Base-by-base conservation (phyloP, 106 monocot genomes). In the Cymbidium sinense region DNA sequence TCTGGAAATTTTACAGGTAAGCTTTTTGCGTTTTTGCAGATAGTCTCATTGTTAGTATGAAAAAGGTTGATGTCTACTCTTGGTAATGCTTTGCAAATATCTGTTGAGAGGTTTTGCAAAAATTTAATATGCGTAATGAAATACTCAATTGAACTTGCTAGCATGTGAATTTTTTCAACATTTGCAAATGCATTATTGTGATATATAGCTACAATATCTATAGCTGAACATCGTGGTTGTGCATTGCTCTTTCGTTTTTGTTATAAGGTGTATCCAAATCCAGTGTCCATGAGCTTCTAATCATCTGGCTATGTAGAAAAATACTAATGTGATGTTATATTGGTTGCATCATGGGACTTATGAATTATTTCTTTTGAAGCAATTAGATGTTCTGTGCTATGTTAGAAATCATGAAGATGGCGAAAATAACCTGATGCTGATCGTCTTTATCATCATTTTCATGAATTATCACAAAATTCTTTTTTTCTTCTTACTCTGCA, bases 1-100 rank as follows among this genome's bases (percentile, higher is more conserved):
- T 99, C 98, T 27, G 98, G 98, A 81, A 99, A 99, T 80, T 99
- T 99, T 83, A 84, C 98, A 87, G 98, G 98, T 92, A 86, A 84
- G 21, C 4, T 75, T 20, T 55, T 64, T 67, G 21, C n/a, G n/a
- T 69, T 65, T 29, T 51, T 78, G 50, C 20, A 44, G 62, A 34
- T 78, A 25, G 17, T 18, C 1, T 18, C 10, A 13, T 70, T 74
- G 15, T 5, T 74, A 44, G 4, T 12, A 74, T 44, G 18, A 20
- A 15, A 3, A 31, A 21, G 1, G 4, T 3, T 31, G 19, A 31
- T 37, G 6, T 20, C 71, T 31, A 1, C 36, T 71, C 21, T 37
- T 71, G 5, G 34, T 71, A 31, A 21, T 71, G 35, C 19, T 70
- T 35, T 34, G 21, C 19, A 37, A 70, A 34, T 70, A 36, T 70